phyloP scores from a whole-genome alignment of 2,329 filamentous ascomycete species.

The Colletotrichum simmondsii region DNA sequence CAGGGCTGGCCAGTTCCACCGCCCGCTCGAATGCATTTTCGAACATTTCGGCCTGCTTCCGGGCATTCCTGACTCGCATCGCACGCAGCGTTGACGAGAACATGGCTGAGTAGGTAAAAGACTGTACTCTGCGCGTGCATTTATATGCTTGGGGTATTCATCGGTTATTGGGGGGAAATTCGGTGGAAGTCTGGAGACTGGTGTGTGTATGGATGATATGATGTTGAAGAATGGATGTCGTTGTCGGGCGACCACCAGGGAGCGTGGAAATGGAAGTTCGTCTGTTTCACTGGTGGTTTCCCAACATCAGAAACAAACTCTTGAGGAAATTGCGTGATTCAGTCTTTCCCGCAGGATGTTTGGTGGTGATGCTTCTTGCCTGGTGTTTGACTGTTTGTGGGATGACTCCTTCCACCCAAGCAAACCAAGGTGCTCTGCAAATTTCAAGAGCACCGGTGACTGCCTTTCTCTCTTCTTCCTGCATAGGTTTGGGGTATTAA shows the following conservation, averaged over 20 bases:
- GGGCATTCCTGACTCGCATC: neutral
- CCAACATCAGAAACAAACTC: neutral
- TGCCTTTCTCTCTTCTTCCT: neutral
- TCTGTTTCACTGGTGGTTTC: neutral
- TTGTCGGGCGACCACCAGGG: neutral
- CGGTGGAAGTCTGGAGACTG: neutral
- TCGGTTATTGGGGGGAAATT: neutral
- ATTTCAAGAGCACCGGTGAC: neutral
- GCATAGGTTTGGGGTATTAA: neutral
- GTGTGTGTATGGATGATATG: neutral
- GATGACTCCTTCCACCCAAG: neutral
- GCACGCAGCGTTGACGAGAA: neutral
- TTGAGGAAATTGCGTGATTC: neutral
- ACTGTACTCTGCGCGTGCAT: neutral
- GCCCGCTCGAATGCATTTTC: neutral
- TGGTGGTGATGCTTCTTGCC: neutral
- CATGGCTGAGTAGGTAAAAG: neutral
- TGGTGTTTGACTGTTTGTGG: neutral
- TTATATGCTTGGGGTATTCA: neutral
- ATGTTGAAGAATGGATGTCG: neutral
- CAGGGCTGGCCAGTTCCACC: conserved; percentile 45
- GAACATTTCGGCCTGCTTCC: neutral
- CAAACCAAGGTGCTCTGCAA: neutral
- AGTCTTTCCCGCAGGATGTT: neutral
- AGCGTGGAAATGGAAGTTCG: no score